phyloP scores from a whole-genome alignment of 164 flowering plant species.

The Litsea cubeba region DNA sequence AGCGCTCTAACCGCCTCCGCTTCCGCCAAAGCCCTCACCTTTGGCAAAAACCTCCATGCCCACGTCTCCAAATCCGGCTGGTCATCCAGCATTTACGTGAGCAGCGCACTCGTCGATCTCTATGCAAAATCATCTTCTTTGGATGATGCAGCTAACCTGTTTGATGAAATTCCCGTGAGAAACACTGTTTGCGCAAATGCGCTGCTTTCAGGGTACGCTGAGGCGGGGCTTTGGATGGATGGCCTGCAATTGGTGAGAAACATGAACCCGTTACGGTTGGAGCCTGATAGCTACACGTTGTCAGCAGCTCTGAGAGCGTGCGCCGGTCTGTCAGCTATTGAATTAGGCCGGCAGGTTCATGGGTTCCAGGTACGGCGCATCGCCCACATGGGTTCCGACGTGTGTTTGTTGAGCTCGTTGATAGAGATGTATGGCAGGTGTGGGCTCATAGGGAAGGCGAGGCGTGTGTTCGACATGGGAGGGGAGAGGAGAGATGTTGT shows the following conservation, averaged over 20 bases:
- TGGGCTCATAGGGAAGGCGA: conserved; percentile 50
- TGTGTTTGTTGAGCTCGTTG: conserved; percentile 54
- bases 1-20: conserved; percentile 45
- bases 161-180: conserved; percentile 73
- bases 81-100: conserved; percentile 58
- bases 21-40: background rate
- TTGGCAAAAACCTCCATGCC: conserved; percentile 48
- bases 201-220: conserved; percentile 52
- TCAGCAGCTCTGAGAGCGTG: conserved; percentile 48
- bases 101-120: conserved; percentile 51
- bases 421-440: conserved; percentile 86
- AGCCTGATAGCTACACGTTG: conserved; percentile 48
- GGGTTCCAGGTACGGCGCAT: conserved; percentile 26
- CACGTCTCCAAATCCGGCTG: conserved; percentile 50
- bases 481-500: conserved; percentile 45
- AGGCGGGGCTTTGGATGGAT: conserved; percentile 46
- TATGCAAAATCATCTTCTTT: conserved; percentile 38
- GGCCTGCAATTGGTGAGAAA: conserved; percentile 35
- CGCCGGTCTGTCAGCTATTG: conserved; percentile 45
- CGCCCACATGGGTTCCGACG: conserved; percentile 31
- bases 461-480: conserved; percentile 36
- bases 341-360: conserved; percentile 58
- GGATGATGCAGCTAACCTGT: conserved; percentile 38
- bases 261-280: conserved; percentile 37
- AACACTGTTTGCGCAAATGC: conserved; percentile 73